Percentiles rank a stretch among this genome's conserved stretches.
These are phyloP conservation scores for Trichoderma reesei DNA, from an alignment of 495 filamentous ascomycete genomes.

Conservation along the genomic window DNA sequence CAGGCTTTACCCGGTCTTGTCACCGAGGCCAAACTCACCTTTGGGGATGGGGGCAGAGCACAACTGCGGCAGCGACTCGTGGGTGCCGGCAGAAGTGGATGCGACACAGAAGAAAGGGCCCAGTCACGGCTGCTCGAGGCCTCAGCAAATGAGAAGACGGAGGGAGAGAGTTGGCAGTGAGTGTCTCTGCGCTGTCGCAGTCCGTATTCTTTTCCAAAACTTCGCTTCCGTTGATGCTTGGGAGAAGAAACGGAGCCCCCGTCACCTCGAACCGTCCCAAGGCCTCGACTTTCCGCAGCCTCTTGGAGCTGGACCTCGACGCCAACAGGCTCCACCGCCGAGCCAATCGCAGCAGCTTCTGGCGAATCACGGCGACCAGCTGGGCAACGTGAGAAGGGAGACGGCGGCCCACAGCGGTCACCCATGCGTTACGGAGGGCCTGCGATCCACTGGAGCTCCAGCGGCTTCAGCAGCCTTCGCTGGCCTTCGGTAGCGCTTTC, in stretches of 20 bases:
- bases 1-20: not conserved
- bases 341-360: not conserved
- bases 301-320: not conserved
- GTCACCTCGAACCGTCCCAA: not conserved
- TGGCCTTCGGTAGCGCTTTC: not conserved
- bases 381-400: not conserved
- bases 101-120: not conserved
- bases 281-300: no score
- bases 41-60: not conserved
- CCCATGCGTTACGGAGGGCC: not conserved
- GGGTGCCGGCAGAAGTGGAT: not conserved
- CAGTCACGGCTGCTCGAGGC: no score
- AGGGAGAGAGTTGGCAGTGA: no score
- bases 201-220: not conserved
- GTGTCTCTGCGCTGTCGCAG: no score
- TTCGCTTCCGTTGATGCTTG: not conserved
- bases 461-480: not conserved
- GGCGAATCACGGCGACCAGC: not conserved
- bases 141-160: no score
- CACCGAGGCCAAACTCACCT: not conserved
- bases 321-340: not conserved
- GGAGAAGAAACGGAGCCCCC: not conserved
- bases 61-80: no score
- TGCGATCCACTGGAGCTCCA: not conserved
- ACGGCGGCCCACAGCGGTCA: slow-evolving; percentile 1